Evolutionary conservation across 495 filamentous ascomycete species (phyloP).

Genomic region (Hypoxylon lienhwacheense): DNA sequence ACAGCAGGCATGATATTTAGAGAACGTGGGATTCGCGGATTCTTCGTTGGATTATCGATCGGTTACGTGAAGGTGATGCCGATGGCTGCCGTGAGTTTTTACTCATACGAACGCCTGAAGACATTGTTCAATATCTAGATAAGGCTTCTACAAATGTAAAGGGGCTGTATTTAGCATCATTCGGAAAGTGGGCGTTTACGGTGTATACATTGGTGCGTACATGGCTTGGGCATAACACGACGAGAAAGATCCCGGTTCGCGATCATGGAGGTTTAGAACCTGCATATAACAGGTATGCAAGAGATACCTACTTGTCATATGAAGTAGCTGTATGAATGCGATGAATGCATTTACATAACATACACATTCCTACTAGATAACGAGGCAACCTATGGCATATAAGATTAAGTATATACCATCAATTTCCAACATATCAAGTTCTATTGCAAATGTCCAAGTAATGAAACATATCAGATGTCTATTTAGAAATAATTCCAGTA

Average conservation of each 20-base stretch:
- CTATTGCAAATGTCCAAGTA: too few relatives aligned
- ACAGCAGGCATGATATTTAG: conserved; percentile 71
- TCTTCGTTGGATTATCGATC: conserved; percentile 91
- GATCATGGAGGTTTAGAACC: neutral
- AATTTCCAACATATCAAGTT: too few relatives aligned
- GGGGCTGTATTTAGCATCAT: conserved; percentile 17
- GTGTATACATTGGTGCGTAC: conserved; percentile 21
- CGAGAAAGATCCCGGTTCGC: conserved; percentile 8
- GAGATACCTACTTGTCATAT: conserved; percentile 13
- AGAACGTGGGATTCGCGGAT: conserved; percentile 78
- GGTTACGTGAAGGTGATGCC: conserved; percentile 94
- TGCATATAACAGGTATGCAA: conserved; percentile 7
- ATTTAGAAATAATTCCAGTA: too few relatives aligned
- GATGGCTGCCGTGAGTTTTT: conserved; percentile 80
- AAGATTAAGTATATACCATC: too few relatives aligned
- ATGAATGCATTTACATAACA: too few relatives aligned
- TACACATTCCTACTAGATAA: too few relatives aligned
- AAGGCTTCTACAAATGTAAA: conserved; percentile 9
- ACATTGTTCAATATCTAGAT: conserved; percentile 68
- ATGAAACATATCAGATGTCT: too few relatives aligned
- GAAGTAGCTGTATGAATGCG: conserved; percentile 8
- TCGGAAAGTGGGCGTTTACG: conserved; percentile 29
- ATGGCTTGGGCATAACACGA: conserved; percentile 17
- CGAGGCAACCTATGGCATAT: too few relatives aligned
- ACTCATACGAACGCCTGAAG: conserved; percentile 80